phyloP scores from a whole-genome alignment of 2,329 filamentous ascomycete species.

The Grosmannia huntii region DNA sequence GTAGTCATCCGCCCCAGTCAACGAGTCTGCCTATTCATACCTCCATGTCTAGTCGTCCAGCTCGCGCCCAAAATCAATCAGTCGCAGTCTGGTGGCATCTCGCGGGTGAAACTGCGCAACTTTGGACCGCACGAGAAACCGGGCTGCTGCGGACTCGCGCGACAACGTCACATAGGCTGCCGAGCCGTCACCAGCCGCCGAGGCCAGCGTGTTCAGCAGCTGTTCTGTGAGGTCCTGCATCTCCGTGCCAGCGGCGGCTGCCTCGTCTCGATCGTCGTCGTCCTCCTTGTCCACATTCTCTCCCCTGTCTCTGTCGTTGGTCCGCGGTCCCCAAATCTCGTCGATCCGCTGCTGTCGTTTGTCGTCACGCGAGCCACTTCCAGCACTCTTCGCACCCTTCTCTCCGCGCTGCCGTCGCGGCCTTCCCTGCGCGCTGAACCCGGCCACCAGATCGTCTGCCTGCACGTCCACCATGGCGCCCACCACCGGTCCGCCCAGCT shows the following conservation, averaged over 20 bases:
- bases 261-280: conserved; percentile 13
- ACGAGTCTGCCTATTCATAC: not conserved
- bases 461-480: conserved; percentile 57
- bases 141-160: conserved; percentile 47
- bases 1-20: no score
- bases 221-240: conserved; percentile 48
- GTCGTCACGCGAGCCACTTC: conserved; percentile 19
- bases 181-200: conserved; percentile 39
- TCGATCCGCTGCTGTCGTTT: conserved; percentile 49
- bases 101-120: conserved; percentile 54
- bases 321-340: conserved; percentile 41
- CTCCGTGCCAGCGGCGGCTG: conserved; percentile 38
- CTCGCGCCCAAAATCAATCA: conserved; percentile 53
- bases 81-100: conserved; percentile 44
- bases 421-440: conserved; percentile 48
- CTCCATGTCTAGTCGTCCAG: conserved; percentile 34
- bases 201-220: conserved; percentile 44
- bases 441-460: conserved; percentile 43
- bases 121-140: conserved; percentile 52
- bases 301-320: not conserved
- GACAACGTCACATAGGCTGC: conserved; percentile 45
- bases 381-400: not conserved
- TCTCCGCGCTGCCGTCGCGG: conserved; percentile 10
- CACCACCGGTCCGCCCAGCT: conserved; percentile 70
- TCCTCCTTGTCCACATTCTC: not conserved